Evolutionary conservation across 257 asterid species (phyloP).

Genomic region (Petunia secreta): DNA sequence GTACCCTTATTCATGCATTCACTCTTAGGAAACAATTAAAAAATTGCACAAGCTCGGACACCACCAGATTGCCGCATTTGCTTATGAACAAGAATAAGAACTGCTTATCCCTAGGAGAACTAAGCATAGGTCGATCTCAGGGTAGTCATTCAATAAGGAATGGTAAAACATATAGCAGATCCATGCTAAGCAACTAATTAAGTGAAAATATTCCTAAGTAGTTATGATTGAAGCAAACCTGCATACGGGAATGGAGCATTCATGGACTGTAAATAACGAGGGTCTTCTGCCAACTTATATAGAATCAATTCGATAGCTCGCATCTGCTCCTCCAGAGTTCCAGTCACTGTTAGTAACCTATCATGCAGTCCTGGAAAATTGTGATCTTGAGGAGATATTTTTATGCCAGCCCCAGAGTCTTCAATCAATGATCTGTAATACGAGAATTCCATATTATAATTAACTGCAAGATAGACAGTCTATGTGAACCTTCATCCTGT

Average conservation of each 20-base stretch:
- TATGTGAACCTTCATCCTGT: not conserved
- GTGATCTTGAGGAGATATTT: constrained; percentile 83
- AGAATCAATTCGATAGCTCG: constrained; percentile 81
- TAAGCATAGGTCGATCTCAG: too few relatives aligned
- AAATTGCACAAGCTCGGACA: not conserved
- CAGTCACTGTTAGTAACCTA: constrained; percentile 76
- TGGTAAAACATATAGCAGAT: not conserved
- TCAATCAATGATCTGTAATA: constrained; percentile 60
- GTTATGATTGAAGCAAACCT: constrained; percentile 45
- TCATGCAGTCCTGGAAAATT: constrained; percentile 87
- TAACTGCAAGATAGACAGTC: not conserved
- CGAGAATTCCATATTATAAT: too few relatives aligned
- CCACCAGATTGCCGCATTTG: too few relatives aligned
- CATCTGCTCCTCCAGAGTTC: constrained; percentile 75
- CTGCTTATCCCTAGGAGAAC: too few relatives aligned
- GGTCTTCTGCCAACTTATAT: constrained; percentile 77
- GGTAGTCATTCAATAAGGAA: not conserved
- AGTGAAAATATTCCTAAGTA: not conserved
- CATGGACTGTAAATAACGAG: constrained; percentile 71
- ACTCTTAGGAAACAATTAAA: not conserved
- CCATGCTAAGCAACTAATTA: constrained; percentile 5
- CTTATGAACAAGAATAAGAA: too few relatives aligned
- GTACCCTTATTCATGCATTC: not conserved
- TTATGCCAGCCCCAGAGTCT: constrained; percentile 80
- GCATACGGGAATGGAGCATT: constrained; percentile 75